Conservation (phyloP, 164 flowering plant genomes). For the Hamamelis virginiana region DNA sequence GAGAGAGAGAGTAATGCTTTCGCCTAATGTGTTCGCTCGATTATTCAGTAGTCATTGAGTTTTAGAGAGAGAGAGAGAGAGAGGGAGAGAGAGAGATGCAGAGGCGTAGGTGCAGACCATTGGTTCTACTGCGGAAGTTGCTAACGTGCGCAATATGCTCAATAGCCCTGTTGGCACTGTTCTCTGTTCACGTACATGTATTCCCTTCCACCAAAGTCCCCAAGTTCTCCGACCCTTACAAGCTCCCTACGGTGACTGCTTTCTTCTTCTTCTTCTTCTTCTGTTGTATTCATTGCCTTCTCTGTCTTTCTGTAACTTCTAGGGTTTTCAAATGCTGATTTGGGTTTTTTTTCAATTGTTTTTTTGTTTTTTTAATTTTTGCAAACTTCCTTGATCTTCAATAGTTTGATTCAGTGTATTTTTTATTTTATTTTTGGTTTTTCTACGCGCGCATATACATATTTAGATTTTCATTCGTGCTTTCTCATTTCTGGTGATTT, state of each 20-base stretch:
- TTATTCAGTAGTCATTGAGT: neutral
- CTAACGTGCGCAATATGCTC: slow-evolving; percentile 54
- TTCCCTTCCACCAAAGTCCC: slow-evolving; percentile 48
- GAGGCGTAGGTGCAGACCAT: slow-evolving; percentile 40
- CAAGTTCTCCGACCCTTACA: slow-evolving; percentile 39
- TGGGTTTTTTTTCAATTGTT: neutral
- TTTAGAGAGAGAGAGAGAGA: slow-evolving; percentile 6
- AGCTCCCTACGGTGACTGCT: slow-evolving; percentile 45
- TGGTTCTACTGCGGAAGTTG: slow-evolving; percentile 43
- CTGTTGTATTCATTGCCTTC: slow-evolving; percentile 2
- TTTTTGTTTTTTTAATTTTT: slow-evolving; percentile 1
- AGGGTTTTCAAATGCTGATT: slow-evolving; percentile 1
- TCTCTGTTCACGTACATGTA: slow-evolving; percentile 51
- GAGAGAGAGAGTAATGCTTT: neutral
- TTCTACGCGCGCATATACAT: too few species aligned
- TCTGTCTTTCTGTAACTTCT: neutral
- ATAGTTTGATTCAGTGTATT: too few species aligned
- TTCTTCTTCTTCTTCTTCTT: too few species aligned
- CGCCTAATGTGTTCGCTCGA: neutral
- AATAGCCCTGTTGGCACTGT: slow-evolving; percentile 54
- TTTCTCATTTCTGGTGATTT: too few species aligned
- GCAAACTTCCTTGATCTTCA: neutral
- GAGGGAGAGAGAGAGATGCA: slow-evolving; percentile 37
- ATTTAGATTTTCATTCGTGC: too few species aligned
- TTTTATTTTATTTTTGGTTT: too few species aligned